Evolutionary conservation across 1,284 basidiomycete species (phyloP), one percentile per base, ranked within the genome.

Genomic region (Cryptococcus sp.): DNA sequence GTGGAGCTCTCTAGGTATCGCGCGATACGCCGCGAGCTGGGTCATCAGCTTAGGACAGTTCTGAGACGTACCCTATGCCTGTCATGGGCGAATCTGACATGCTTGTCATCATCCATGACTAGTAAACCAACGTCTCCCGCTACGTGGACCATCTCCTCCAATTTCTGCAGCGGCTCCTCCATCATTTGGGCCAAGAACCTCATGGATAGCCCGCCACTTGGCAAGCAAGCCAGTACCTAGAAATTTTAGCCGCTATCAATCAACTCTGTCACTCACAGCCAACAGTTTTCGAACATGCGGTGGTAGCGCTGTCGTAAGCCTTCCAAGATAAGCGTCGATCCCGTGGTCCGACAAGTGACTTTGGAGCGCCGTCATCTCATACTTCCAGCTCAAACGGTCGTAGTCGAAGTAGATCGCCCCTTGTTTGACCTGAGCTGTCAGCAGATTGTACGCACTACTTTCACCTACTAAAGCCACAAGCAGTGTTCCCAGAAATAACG

Each of bases 1-100:
- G 41, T 73, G 70, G 20, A 65, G 59, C 2, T 22, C 23, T 1
- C 64, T 58, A 2, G 46, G 38, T 17, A 75, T 66, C 8, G 73
- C 59, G 1, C 53, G 54, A 31, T 70, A 65, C 2, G 76, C 73
- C 1, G 74, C 68, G 22, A 63, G 47, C 66, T 72, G n/a, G n/a
- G 20, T 45, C 19, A 50, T 64, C 42, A 64, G 59, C 41, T 15
- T 35, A 27, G 22, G 3, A 38, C 10, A 2, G 25, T 47, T 25
- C 17, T 4, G 17, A 39, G 3, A 57, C 70, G 42, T 42, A 72
- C 70, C 35, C 68, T 54, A 47, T 73, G 72, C 1, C 72, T 67
- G 51, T 75, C 72, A 53, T 78, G 75, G 0, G 68, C 60, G 60
- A 77, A 78, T 2, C 62, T 50, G 2, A 71, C 65, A 5, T n/a